Percentiles rank a stretch among this genome's conserved stretches.
Evolutionary conservation across 306 rosid species (phyloP).

Genomic region (Acmispon strigosus): DNA sequence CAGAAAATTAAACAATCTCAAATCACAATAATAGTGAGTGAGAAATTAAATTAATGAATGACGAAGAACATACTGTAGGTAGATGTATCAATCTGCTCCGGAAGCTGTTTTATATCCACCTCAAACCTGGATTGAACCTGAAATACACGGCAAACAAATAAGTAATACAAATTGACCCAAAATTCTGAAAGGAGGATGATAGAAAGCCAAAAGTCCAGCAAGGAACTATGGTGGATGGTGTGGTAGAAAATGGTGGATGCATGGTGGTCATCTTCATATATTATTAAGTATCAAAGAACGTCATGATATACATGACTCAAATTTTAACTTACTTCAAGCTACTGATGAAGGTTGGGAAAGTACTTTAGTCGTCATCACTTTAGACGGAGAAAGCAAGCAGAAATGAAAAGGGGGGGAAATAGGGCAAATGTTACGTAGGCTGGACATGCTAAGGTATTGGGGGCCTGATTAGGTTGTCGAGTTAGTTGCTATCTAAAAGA

Average conservation of each 20-base stretch:
- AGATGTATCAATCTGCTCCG: slow-evolving; percentile 95
- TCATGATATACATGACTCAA: background rate
- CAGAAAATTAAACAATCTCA: background rate
- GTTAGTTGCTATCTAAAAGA: too few species aligned
- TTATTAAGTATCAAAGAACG: background rate
- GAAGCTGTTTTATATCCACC: slow-evolving; percentile 95
- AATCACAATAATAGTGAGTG: background rate
- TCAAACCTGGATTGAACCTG: slow-evolving; percentile 99
- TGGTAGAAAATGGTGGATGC: background rate
- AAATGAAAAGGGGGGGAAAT: background rate
- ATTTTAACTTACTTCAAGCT: background rate
- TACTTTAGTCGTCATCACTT: background rate
- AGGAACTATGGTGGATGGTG: background rate
- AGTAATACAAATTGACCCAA: background rate
- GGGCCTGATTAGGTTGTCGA: background rate
- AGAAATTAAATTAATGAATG: background rate
- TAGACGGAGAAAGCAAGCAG: background rate
- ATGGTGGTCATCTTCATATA: background rate
- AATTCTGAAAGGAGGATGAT: background rate
- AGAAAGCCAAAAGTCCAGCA: background rate
- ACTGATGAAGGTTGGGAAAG: background rate
- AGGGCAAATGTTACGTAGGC: background rate
- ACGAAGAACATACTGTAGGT: slow-evolving; percentile 71
- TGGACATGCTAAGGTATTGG: background rate
- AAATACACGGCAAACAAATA: background rate